phyloP scores from a whole-genome alignment of 2,329 filamentous ascomycete genomes.

The Fusarium kyushuense region DNA sequence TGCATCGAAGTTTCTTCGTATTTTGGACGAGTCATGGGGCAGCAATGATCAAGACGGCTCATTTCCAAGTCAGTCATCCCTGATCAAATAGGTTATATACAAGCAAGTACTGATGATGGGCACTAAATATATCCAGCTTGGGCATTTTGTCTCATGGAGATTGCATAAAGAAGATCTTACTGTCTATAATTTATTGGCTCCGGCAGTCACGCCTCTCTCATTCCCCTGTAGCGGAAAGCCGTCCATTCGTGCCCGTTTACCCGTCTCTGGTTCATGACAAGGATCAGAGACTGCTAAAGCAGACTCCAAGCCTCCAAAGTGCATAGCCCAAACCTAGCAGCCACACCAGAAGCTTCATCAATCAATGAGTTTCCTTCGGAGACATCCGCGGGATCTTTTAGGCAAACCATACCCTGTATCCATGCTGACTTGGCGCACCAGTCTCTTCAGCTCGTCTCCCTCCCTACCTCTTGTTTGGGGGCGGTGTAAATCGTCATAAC shows the following conservation, averaged over 20 bases:
- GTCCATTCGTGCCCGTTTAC: not conserved
- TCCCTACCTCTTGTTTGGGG: not conserved
- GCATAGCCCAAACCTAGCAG: conserved; percentile 21
- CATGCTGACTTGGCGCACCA: conserved; percentile 6
- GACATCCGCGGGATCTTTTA: conserved; percentile 15
- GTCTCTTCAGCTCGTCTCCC: conserved; percentile 7
- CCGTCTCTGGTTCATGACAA: conserved; percentile 2
- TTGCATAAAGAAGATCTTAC: not conserved
- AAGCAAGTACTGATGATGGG: not conserved
- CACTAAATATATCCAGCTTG: not conserved
- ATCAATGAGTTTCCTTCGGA: conserved; percentile 17
- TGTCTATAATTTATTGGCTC: not conserved
- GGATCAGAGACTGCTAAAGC: conserved; percentile 1
- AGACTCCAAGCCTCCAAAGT: not conserved
- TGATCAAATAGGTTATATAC: not conserved
- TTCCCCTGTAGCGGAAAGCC: not conserved
- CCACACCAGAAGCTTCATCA: conserved; percentile 11
- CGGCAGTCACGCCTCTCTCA: not conserved
- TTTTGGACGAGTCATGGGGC: conserved; percentile 2
- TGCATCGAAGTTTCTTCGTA: not conserved
- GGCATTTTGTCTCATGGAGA: not conserved
- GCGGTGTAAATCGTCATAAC: conserved; percentile 15
- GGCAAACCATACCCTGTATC: not conserved
- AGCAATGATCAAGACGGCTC: not conserved
- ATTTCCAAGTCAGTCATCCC: not conserved